Evolutionary conservation across 805 yeast genomes (phyloP).

Genomic region (Cyberlindnera maclurae): DNA sequence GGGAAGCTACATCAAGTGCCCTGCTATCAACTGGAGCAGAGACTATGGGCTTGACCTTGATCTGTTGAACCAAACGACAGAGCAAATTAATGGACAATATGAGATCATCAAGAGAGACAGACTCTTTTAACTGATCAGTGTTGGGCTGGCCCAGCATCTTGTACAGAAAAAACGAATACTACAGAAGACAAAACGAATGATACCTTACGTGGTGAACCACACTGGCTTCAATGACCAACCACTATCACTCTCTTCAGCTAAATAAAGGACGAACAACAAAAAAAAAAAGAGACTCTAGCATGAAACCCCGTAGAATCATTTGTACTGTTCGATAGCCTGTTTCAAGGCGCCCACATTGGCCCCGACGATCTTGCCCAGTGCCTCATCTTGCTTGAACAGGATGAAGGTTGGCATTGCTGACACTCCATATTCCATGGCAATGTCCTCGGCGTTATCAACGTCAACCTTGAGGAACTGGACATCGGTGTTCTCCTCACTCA

Average conservation of each 20-base stretch:
- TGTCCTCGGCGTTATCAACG: constrained; percentile 54
- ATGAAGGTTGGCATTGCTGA: constrained; percentile 75
- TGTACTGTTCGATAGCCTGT: constrained; percentile 25
- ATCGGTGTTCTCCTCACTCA: constrained; percentile 30
- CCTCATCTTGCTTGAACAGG: constrained; percentile 49
- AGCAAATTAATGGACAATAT: constrained; percentile 19
- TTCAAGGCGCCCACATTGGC: constrained; percentile 38
- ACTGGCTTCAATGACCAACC: too few species aligned
- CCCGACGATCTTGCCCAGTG: constrained; percentile 54
- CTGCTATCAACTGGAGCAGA: constrained; percentile 19
- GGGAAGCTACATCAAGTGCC: constrained; percentile 20
- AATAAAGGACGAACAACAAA: neutral
- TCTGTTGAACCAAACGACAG: constrained; percentile 3
- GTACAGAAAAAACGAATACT: neutral
- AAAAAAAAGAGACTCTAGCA: neutral
- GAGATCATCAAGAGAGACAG: constrained; percentile 23
- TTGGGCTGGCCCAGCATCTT: neutral
- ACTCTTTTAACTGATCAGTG: constrained; percentile 7
- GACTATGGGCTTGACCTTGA: constrained; percentile 20
- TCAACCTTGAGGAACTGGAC: constrained; percentile 65
- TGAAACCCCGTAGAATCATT: constrained; percentile 6
- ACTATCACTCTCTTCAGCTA: neutral
- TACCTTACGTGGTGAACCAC: neutral
- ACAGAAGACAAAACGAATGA: neutral
- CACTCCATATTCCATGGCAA: constrained; percentile 55